These are phyloP conservation scores for Alternaria viburni DNA, from an alignment of 2,329 filamentous ascomycete genomes.

Conservation along the genomic window DNA sequence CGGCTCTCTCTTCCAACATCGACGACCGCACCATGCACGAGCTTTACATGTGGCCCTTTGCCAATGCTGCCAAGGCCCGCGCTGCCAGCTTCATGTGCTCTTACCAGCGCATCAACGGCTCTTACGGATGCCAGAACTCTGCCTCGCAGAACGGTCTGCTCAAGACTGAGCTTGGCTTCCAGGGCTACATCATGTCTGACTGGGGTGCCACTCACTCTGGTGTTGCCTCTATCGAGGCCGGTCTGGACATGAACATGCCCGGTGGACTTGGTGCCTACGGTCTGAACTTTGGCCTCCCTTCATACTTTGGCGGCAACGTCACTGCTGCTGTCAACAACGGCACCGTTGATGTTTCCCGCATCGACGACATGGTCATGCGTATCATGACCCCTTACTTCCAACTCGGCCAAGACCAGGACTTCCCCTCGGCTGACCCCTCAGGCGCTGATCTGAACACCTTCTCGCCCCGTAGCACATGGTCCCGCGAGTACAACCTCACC, in stretches of 20 bases:
- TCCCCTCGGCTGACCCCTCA: constrained; percentile 47
- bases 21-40: constrained; percentile 71
- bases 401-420: constrained; percentile 51
- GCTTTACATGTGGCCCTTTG: constrained; percentile 71
- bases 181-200: constrained; percentile 54
- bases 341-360: constrained; percentile 46
- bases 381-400: constrained; percentile 56
- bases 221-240: constrained; percentile 49
- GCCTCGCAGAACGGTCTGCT: constrained; percentile 58
- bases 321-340: constrained; percentile 50
- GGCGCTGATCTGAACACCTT: constrained; percentile 40
- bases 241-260: constrained; percentile 58
- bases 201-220: constrained; percentile 55
- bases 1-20: constrained; percentile 66
- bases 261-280: constrained; percentile 43
- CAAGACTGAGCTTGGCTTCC: constrained; percentile 60
- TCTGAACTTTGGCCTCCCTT: constrained; percentile 31
- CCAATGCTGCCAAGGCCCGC: constrained; percentile 65
- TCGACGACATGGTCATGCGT: constrained; percentile 56
- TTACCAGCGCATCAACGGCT: constrained; percentile 48
- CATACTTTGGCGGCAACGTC: constrained; percentile 55
- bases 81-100: constrained; percentile 67
- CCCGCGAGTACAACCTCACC: constrained; percentile 45
- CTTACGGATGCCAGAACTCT: constrained; percentile 47
- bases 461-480: constrained; percentile 50